These are phyloP conservation scores for Candida coleopterorum DNA, from an alignment of 805 yeast species.

Conservation along the genomic window DNA sequence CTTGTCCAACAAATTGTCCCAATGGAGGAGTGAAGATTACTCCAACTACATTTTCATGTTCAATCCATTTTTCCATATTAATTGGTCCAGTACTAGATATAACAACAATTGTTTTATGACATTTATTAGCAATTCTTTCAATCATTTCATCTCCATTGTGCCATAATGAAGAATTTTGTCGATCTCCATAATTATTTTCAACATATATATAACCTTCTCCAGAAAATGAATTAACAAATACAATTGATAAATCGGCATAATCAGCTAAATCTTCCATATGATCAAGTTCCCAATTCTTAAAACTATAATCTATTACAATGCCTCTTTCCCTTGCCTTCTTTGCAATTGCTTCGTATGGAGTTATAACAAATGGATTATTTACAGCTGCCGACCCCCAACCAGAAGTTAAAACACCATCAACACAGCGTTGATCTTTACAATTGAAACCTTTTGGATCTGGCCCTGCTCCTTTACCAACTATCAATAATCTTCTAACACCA, in stretches of 20 bases:
- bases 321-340: constrained; percentile 42
- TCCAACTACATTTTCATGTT: constrained; percentile 53
- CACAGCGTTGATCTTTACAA: constrained; percentile 48
- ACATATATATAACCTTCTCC: constrained; percentile 59
- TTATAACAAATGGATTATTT: constrained; percentile 50
- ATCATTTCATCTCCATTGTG: constrained; percentile 55
- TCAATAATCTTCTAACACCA: constrained; percentile 36
- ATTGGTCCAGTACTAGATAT: constrained; percentile 61
- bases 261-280: constrained; percentile 42
- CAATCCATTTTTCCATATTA: constrained; percentile 53
- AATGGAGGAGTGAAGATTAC: constrained; percentile 53
- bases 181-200: constrained; percentile 56
- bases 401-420: constrained; percentile 49
- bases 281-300: constrained; percentile 44
- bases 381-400: constrained; percentile 69
- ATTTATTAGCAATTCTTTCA: constrained; percentile 42
- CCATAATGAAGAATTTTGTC: constrained; percentile 52
- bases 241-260: constrained; percentile 48
- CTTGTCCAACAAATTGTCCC: constrained; percentile 55
- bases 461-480: constrained; percentile 54
- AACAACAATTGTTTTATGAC: constrained; percentile 53
- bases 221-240: constrained; percentile 49
- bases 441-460: constrained; percentile 48
- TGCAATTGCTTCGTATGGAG: constrained; percentile 55
- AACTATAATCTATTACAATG: constrained; percentile 40